Evolutionary conservation across 805 yeast genomes (phyloP), one percentile per base, ranked within the genome.

Genomic region (Lipomyces kockii): DNA sequence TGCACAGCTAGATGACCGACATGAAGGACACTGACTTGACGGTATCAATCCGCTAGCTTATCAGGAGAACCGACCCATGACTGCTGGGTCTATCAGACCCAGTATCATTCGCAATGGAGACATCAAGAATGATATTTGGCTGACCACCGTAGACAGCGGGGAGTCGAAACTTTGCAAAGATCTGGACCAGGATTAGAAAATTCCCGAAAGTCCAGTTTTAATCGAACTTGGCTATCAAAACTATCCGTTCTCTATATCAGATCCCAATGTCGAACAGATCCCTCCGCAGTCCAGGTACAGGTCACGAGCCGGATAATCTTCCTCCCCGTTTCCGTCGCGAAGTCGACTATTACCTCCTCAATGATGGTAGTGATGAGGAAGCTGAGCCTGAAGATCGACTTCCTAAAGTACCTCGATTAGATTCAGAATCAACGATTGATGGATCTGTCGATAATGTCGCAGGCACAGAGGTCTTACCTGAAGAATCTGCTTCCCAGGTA

Each of bases 301-400:
- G 46, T 39, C n/a, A 39, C 46, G n/a, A 39, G n/a, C 46, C 46
- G 46, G 46, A 39, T 39, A 39, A 39, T 39, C 46, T 39, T 39
- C 46, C 46, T 7, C 46, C n/a, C 46, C n/a, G 46, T 39, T 39
- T 39, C n/a, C 46, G 46, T 39, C 46, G 46, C 46, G 46, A 39
- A 39, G n/a, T n/a, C n/a, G n/a, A 39, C 46, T 14, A 39, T 39
- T 37, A 14, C 27, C 27, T 25, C 27, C 27, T 25, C 27, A 25
- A 25, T 25, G 27, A 37, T 37, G 46, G 46, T 37, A 37, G 46
- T 37, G 46, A 37, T 37, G 46, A 37, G 46, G 46, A 39, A 39
- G 46, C 46, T 12, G 46, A 12, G 46, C 46, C 46, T 39, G 46
- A 39, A 14, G 8, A 39, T n/a, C n/a, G n/a, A n/a, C n/a, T n/a